phyloP scores from a whole-genome alignment of 225 moss, liverwort and hornwort genomes.

The Climacium dendroides region DNA sequence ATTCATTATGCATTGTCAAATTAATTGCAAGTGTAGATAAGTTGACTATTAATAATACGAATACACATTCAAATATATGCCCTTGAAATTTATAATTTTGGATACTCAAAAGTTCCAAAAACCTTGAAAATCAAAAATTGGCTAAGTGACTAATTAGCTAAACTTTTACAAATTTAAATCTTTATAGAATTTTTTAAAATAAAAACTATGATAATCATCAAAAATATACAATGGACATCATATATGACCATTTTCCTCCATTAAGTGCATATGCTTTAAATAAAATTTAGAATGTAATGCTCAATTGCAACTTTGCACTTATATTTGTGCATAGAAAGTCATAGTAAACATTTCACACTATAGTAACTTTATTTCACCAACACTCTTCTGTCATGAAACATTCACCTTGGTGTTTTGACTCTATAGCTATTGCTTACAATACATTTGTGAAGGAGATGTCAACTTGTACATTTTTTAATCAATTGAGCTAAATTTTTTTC shows the following conservation, averaged over 20 bases:
- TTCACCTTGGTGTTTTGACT: background rate
- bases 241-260: no score
- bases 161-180: background rate
- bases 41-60: background rate
- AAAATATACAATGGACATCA: background rate
- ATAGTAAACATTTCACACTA: rapidly evolving
- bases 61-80: background rate
- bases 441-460: background rate
- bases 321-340: background rate
- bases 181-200: background rate
- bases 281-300: background rate
- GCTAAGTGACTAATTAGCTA: background rate
- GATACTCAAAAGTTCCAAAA: background rate
- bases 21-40: no score
- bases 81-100: background rate
- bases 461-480: background rate
- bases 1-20: no score
- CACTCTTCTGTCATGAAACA: rapidly evolving
- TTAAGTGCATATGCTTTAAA: background rate
- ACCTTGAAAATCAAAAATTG: no score
- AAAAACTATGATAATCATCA: background rate
- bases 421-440: background rate
- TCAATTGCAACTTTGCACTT: background rate
- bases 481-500: background rate
- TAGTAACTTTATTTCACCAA: background rate